Evolutionary conservation across 2,329 filamentous ascomycete species (phyloP).

Genomic region (Nannizzia gypsea): DNA sequence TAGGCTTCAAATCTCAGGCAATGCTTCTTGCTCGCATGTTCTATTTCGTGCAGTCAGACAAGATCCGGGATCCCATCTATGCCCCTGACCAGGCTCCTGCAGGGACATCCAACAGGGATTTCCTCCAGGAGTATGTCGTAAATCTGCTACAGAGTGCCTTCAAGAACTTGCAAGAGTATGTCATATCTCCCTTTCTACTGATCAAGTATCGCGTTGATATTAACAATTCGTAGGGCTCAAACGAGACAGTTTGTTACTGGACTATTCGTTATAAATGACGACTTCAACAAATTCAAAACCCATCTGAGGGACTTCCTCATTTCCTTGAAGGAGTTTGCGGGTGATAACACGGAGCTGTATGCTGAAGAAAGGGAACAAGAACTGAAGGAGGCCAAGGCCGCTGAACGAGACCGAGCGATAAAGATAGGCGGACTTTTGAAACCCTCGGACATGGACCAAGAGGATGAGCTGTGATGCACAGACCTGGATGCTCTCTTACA

Average conservation of each 20-base stretch:
- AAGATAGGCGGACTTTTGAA: slow-evolving; percentile 95
- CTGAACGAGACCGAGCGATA: slow-evolving; percentile 81
- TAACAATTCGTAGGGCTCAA: slow-evolving; percentile 50
- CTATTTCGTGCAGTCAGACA: slow-evolving; percentile 80
- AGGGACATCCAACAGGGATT: slow-evolving; percentile 82
- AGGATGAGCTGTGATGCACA: slow-evolving; percentile 53
- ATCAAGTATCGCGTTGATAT: slow-evolving; percentile 19
- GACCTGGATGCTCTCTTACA: background rate
- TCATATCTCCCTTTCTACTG: slow-evolving; percentile 17
- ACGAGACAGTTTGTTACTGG: slow-evolving; percentile 83
- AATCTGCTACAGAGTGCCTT: slow-evolving; percentile 81
- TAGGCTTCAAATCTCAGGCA: slow-evolving; percentile 89
- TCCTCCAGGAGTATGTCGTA: slow-evolving; percentile 76
- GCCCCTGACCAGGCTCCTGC: slow-evolving; percentile 65
- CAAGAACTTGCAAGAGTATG: slow-evolving; percentile 80
- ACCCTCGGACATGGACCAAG: slow-evolving; percentile 84
- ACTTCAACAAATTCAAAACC: slow-evolving; percentile 88
- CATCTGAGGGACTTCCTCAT: slow-evolving; percentile 95
- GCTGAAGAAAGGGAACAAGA: slow-evolving; percentile 91
- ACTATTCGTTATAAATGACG: slow-evolving; percentile 75
- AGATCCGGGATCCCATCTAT: slow-evolving; percentile 89
- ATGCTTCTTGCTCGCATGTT: slow-evolving; percentile 91
- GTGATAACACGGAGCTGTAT: slow-evolving; percentile 88
- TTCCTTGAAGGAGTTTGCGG: slow-evolving; percentile 90
- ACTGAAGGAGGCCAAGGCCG: slow-evolving; percentile 69